phyloP scores from a whole-genome alignment of 2,329 filamentous ascomycete genomes.

The Grosmannia serpens region DNA sequence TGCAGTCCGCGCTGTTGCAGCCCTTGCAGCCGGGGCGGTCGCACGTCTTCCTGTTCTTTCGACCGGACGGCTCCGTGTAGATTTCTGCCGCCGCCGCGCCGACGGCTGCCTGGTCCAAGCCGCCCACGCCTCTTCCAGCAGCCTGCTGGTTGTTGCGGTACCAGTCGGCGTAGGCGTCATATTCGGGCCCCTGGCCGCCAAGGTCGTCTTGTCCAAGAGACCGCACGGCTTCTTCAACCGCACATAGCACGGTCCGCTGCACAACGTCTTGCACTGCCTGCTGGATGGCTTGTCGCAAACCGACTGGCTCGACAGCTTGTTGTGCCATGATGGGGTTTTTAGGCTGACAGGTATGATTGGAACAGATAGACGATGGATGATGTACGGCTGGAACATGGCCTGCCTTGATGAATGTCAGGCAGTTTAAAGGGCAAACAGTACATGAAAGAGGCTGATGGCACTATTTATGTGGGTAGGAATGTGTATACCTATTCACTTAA shows the following conservation, averaged over 20 bases:
- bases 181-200: neutral
- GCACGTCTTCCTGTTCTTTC: neutral
- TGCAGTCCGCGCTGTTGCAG: neutral
- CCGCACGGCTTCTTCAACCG: neutral
- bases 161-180: slow-evolving; percentile 3
- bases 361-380: no score
- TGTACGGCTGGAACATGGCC: no score
- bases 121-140: no score
- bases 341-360: no score
- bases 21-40: neutral
- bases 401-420: no score
- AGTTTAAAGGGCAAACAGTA: no score
- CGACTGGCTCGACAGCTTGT: no score
- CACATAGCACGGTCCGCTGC: neutral
- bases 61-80: neutral
- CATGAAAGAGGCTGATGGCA: no score
- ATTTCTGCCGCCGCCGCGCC: no score
- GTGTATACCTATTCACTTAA: neutral
- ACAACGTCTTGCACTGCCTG: neutral
- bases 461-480: neutral
- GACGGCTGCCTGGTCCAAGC: no score
- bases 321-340: no score
- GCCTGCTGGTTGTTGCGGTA: slow-evolving; percentile 1
- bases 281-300: no score
- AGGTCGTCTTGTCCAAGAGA: neutral